phyloP scores from a whole-genome alignment of 208 protist genomes.

The Trypanosoma cruzi region DNA sequence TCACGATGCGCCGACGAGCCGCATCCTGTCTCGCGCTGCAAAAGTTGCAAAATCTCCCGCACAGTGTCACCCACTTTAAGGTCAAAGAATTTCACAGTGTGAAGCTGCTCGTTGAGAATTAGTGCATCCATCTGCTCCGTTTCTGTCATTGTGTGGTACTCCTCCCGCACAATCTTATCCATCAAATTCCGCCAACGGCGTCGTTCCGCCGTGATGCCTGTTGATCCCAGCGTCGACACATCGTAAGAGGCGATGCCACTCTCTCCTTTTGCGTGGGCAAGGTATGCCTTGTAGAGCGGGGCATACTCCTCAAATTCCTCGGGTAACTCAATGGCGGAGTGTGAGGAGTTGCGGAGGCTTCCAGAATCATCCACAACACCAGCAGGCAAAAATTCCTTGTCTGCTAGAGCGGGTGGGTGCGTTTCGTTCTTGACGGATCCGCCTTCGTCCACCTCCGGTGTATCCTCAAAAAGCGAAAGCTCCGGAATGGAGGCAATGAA shows the following conservation, averaged over 20 bases:
- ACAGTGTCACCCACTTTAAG: constrained; percentile 85
- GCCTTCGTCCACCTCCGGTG: background rate
- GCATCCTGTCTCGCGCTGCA: constrained; percentile 51
- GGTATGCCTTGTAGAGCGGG: constrained; percentile 63
- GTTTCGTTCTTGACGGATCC: constrained; percentile 7
- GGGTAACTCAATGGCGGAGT: constrained; percentile 15
- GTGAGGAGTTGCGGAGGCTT: background rate
- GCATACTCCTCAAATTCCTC: constrained; percentile 53
- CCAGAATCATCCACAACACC: background rate
- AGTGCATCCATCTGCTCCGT: constrained; percentile 60
- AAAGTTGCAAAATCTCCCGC: constrained; percentile 69
- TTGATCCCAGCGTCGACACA: constrained; percentile 46
- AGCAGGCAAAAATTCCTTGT: background rate
- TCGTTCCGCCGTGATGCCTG: constrained; percentile 45
- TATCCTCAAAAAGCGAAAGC: constrained; percentile 22
- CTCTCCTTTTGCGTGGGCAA: constrained; percentile 60
- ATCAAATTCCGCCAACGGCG: constrained; percentile 78
- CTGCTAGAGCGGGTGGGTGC: background rate
- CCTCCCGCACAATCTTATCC: constrained; percentile 73
- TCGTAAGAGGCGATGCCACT: constrained; percentile 62
- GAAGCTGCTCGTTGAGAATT: constrained; percentile 76
- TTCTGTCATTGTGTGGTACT: constrained; percentile 65
- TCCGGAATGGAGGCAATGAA: constrained; percentile 29
- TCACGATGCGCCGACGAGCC: constrained; percentile 55
- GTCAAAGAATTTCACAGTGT: constrained; percentile 89